phyloP scores from a whole-genome alignment of 306 rosid species.

The Trifolium dubium region DNA sequence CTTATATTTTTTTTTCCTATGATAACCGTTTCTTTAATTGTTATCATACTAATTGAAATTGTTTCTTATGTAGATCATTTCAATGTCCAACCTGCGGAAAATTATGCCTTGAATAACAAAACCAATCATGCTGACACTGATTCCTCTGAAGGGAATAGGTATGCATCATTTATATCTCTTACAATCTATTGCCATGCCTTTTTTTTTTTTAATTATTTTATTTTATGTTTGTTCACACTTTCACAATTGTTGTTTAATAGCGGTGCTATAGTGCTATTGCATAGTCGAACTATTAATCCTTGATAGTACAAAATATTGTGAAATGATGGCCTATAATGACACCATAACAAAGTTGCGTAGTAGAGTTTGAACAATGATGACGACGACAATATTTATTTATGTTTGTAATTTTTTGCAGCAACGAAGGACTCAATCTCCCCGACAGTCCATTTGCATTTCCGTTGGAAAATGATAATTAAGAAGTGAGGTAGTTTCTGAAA shows the following conservation, averaged over 20 bases:
- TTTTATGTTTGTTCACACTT: constrained; percentile 8
- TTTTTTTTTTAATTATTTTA: too few relatives aligned
- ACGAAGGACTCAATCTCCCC: background rate
- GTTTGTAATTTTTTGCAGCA: constrained; percentile 12
- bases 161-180: background rate
- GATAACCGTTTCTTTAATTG: background rate
- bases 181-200: background rate
- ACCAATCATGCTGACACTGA: constrained; percentile 40
- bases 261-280: background rate
- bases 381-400: background rate
- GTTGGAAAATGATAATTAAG: background rate
- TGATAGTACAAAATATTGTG: too few relatives aligned
- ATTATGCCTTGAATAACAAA: constrained; percentile 35
- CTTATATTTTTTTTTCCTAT: background rate
- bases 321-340: too few relatives aligned
- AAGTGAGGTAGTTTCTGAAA: constrained; percentile 1
- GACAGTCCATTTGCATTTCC: background rate
- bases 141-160: constrained; percentile 63
- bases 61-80: constrained; percentile 50
- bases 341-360: too few relatives aligned
- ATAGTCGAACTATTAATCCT: too few relatives aligned
- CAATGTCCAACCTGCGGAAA: constrained; percentile 47
- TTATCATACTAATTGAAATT: constrained; percentile 16
- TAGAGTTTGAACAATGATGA: background rate
- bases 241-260: background rate